A percentile compares a stretch with the other conserved stretches of the same genome.
phyloP scores from a whole-genome alignment of 2,329 filamentous ascomycete species.

The Neofusicoccum parvum region DNA sequence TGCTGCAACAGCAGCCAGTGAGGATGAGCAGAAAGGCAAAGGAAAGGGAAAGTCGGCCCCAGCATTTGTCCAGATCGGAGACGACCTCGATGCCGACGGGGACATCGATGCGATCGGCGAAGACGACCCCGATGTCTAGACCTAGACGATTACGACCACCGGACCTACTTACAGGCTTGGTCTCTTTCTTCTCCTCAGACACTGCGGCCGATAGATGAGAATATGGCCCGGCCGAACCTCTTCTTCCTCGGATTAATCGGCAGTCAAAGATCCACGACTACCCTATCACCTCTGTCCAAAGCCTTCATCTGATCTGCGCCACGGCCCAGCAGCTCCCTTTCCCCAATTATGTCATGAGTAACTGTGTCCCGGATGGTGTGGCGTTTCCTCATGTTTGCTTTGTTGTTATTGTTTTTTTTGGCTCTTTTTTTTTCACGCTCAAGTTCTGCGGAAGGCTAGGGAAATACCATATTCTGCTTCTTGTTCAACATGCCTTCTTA shows the following conservation, averaged over 20 bases:
- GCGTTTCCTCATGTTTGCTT: not conserved
- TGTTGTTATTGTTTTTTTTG: not conserved
- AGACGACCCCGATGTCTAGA: constrained; percentile 19
- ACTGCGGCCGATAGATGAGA: no score
- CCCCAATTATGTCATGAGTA: not conserved
- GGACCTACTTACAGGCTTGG: not conserved
- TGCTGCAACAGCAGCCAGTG: constrained; percentile 25
- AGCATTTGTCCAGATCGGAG: constrained; percentile 33
- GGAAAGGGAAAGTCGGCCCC: constrained; percentile 31
- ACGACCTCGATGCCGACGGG: constrained; percentile 33
- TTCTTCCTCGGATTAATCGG: no score
- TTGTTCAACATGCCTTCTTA: not conserved
- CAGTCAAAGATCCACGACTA: no score
- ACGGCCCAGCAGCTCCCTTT: no score
- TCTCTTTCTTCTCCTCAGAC: no score
- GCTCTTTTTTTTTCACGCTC: not conserved
- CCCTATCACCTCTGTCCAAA: no score
- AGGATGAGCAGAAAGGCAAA: constrained; percentile 25
- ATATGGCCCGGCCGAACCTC: no score
- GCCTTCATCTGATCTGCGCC: no score
- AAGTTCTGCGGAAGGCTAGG: constrained; percentile 1
- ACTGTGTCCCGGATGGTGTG: constrained; percentile 1
- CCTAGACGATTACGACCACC: not conserved
- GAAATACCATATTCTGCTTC: constrained; percentile 16
- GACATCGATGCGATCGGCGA: constrained; percentile 20